Evolutionary conservation across 2,329 filamentous ascomycete species (phyloP), one percentile per base, ranked within the genome.

Genomic region (Diaporthe humulicola): DNA sequence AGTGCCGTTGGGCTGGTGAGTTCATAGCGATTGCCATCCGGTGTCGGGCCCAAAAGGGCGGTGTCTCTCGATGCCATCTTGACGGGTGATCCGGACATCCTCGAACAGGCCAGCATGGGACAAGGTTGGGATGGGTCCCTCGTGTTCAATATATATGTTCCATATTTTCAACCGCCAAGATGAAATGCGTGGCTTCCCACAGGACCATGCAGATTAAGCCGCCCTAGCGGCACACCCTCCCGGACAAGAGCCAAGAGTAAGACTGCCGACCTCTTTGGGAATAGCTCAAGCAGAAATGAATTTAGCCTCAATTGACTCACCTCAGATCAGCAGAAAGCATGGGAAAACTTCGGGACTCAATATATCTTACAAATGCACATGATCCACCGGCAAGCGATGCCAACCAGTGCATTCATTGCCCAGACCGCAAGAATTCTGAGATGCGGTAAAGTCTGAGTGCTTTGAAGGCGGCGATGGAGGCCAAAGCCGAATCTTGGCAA

Each of bases 1-100:
- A 91, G 83, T 54, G 87, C 87, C 33, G 88, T 89, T n/a, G 89
- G 87, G 79, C 86, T 88, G 67, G 82, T 84, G 76, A 91, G 86
- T 80, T 90, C 88, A 81, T 89, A 90, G 77, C 88, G 88, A 64
- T 86, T 83, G 70, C 88, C 89, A 80, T 88, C 81, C 36, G 86
- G 80, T 9, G 87, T 86, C 79, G 77, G 87, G 84, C 74, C 54
- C 8, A 70, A 58, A 45, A 75, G 73, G 50, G 38, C 17, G 38
- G 33, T 42, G 25, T 56, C 30, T 54, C 54, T 40, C 14, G 73
- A 50, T 28, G 69, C 30, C 73, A 74, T 74, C 6, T 28, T 71
- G 2, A 58, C 25, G 50, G 33, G 42, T 52, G 42, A 42, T n/a
- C 25, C n/a, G 36, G 42, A 36, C 42, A 52, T 33, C 12, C 3